Evolutionary conservation across 2,329 filamentous ascomycete species (phyloP), one percentile per base, ranked within the genome.

Genomic region (Fusarium falciforme): DNA sequence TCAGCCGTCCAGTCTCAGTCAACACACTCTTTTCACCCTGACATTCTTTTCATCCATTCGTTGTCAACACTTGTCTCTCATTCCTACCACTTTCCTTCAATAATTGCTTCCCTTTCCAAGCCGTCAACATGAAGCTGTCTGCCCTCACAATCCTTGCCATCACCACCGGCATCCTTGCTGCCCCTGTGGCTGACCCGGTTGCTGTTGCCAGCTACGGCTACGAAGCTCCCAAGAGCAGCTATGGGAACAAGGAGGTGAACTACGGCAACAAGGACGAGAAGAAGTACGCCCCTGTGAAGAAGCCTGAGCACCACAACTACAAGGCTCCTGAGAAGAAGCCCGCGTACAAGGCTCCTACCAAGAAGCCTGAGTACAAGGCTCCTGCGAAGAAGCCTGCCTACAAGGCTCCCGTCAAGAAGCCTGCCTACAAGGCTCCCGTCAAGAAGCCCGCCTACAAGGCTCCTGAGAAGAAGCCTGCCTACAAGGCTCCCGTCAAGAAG

Each of bases 91-190:
- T 29, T 49, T 49, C 44, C 11, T 49, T 49, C 44, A 49, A 47
- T 42, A 40, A 22, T 40, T 6, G 8, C 9, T 20, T 42, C 40
- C 11, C 20, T 14, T 42, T 16, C 42, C 42, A 17, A 49, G 6
- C 35, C 35, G 14, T 31, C 65, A 72, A 52, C 20, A 72, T 72
- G 70, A 72, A 72, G 70, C 49, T 72, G 44, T 72, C 70, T 68
- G 69, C 70, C 57, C 59, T 72, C 60, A 72, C 70, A 7, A 59
- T 72, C 69, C 69, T 72, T 31, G 69, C 70, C 36, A 66, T 72
- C 20, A 66, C 70, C 70, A 72, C 70, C 5, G 68, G 69, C 55
- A 72, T 72, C 31, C 49, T 72, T 38, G 70, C 70, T 22, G 70
- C 70, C 29, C 70, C 70, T 2, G 69, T 72, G 36, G 54, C 69